phyloP scores from a whole-genome alignment of 2,329 filamentous ascomycete species.

The Sporothrix curviconia region DNA sequence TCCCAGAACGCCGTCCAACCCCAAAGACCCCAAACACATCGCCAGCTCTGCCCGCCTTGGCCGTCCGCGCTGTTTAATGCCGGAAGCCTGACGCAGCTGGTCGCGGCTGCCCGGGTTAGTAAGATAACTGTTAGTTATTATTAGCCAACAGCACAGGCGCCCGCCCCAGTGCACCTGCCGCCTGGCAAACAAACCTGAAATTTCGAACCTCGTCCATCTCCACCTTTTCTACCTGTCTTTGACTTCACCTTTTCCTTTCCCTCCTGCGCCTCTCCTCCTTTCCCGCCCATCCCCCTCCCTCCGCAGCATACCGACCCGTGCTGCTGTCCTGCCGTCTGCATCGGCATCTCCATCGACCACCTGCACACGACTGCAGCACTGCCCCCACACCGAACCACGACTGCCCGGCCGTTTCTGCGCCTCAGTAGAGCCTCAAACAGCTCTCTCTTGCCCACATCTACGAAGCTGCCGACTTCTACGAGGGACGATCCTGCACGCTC shows the following conservation, averaged over 20 bases:
- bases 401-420: no score
- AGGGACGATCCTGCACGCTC: conserved; percentile 12
- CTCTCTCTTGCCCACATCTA: not conserved
- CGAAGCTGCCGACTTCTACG: conserved; percentile 5
- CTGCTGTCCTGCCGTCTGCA: not conserved
- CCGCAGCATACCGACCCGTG: not conserved
- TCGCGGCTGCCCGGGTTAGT: no score
- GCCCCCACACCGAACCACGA: no score
- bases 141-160: not conserved
- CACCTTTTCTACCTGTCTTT: not conserved
- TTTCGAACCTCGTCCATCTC: conserved; percentile 7
- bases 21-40: no score
- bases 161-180: not conserved
- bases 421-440: no score
- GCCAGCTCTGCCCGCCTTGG: not conserved
- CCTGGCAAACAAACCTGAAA: conserved; percentile 10
- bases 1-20: no score
- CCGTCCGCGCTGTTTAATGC: no score
- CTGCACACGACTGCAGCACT: not conserved
- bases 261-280: not conserved
- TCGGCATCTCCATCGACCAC: not conserved
- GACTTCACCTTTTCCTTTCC: not conserved
- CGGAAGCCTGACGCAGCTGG: no score
- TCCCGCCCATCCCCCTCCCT: not conserved
- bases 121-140: no score